A percentile compares a stretch with the other conserved stretches of the same genome.
Evolutionary conservation across 495 filamentous ascomycete species (phyloP).

Genomic region (Terfezia claveryi): DNA sequence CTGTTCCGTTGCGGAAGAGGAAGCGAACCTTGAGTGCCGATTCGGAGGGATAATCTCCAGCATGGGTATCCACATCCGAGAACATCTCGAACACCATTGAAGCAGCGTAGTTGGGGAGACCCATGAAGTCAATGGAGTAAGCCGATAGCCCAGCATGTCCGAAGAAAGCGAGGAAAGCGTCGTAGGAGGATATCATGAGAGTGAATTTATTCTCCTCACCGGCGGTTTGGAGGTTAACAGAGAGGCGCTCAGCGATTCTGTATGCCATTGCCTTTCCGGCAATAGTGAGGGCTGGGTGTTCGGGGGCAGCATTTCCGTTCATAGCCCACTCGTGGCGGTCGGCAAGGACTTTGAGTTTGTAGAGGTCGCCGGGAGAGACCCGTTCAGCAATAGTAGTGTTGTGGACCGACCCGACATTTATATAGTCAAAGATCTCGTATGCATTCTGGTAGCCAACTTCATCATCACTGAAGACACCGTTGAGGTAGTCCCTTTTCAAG

Average conservation of each 20-base stretch:
- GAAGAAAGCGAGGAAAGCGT: constrained; percentile 52
- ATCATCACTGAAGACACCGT: constrained; percentile 6
- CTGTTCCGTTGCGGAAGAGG: constrained; percentile 53
- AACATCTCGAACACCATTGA: constrained; percentile 56
- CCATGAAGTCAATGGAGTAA: constrained; percentile 38
- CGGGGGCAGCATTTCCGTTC: constrained; percentile 35
- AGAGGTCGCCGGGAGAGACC: constrained; percentile 29
- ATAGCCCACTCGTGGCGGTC: constrained; percentile 42
- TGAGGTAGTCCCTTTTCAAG: constrained; percentile 24
- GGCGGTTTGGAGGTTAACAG: constrained; percentile 32
- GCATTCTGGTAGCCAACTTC: constrained; percentile 31
- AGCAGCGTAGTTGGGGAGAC: constrained; percentile 44
- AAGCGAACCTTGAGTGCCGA: constrained; percentile 51
- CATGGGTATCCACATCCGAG: constrained; percentile 26
- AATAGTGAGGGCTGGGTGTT: constrained; percentile 29
- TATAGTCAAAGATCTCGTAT: constrained; percentile 42
- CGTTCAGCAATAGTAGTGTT: constrained; percentile 39
- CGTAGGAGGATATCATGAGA: constrained; percentile 48
- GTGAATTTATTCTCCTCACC: constrained; percentile 31
- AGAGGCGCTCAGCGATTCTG: constrained; percentile 39
- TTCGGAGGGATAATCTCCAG: constrained; percentile 27
- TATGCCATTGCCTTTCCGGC: constrained; percentile 35
- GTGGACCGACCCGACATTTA: constrained; percentile 53
- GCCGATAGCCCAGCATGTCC: constrained; percentile 39
- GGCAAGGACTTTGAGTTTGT: constrained; percentile 39